phyloP scores from a whole-genome alignment of 2,329 filamentous ascomycete species.

The Sarocladium oryzae region DNA sequence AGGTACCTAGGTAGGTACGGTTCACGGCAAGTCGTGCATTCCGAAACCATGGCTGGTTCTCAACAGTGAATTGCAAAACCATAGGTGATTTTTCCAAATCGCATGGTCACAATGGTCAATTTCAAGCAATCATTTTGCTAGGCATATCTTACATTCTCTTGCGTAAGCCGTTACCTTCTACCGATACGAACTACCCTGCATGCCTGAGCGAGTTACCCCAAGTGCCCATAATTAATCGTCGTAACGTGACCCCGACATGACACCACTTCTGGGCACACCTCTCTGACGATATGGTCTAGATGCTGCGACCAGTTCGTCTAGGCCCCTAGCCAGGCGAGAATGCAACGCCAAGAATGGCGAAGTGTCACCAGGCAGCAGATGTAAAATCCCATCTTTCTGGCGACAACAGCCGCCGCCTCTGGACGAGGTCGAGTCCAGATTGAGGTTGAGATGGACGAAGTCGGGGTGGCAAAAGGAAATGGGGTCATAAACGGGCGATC shows the following conservation, averaged over 20 bases:
- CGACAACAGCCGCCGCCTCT: background rate
- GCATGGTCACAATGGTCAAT: background rate
- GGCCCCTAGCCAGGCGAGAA: background rate
- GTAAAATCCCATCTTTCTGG: too few relatives aligned
- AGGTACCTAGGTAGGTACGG: too few relatives aligned
- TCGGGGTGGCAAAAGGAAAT: background rate
- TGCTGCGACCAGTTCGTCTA: background rate
- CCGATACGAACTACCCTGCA: background rate
- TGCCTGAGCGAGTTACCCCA: too few relatives aligned
- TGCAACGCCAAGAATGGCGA: background rate
- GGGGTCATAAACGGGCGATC: background rate
- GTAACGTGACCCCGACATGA: background rate
- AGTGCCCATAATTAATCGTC: background rate
- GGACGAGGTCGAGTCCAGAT: too few relatives aligned
- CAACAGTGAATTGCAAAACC: too few relatives aligned
- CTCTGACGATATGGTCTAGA: background rate
- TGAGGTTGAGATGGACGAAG: background rate
- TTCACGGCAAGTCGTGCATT: too few relatives aligned
- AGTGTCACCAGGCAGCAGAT: background rate
- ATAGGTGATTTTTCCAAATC: background rate
- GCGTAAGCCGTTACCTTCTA: too few relatives aligned
- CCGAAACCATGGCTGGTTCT: too few relatives aligned
- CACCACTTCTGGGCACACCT: slow-evolving; percentile 1
- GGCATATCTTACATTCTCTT: too few relatives aligned
- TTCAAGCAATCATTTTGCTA: too few relatives aligned